Evolutionary conservation across 371 early-diverging fungal genomes (phyloP).

Genomic region (Mortierella polycephala): DNA sequence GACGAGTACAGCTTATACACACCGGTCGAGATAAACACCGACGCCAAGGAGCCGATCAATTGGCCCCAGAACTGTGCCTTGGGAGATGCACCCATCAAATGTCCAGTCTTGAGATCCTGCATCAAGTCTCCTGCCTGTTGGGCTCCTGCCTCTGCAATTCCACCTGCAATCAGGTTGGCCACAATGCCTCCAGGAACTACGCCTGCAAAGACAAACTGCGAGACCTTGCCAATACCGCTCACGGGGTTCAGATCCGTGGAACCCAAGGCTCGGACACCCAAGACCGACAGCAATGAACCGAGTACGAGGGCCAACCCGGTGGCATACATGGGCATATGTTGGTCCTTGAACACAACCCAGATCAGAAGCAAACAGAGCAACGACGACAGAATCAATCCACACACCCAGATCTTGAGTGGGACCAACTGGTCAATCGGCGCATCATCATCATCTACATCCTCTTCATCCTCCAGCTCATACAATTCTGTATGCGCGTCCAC

Average conservation of each 20-base stretch:
- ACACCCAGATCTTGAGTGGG: conserved; percentile 63
- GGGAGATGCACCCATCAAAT: conserved; percentile 83
- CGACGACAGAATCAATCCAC: conserved; percentile 70
- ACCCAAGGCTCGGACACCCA: conserved; percentile 81
- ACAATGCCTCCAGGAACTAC: conserved; percentile 77
- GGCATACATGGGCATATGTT: conserved; percentile 57
- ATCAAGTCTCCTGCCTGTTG: conserved; percentile 85
- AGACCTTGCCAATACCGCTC: conserved; percentile 86
- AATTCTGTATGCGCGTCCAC: conserved; percentile 4
- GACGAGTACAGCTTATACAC: conserved; percentile 79
- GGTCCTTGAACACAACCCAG: conserved; percentile 66
- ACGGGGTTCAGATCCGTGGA: conserved; percentile 88
- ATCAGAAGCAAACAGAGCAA: conserved; percentile 69
- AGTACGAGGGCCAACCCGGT: conserved; percentile 59
- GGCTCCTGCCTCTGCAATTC: conserved; percentile 85
- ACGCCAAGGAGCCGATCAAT: conserved; percentile 81
- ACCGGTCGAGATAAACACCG: conserved; percentile 71
- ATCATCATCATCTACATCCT: conserved; percentile 56
- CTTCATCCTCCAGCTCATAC: not conserved
- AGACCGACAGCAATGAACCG: conserved; percentile 62
- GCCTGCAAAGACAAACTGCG: conserved; percentile 84
- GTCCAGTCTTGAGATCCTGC: conserved; percentile 91
- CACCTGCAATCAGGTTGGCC: conserved; percentile 87
- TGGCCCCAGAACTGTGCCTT: conserved; percentile 89
- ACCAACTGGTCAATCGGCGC: conserved; percentile 61